Evolutionary conservation across 1,284 basidiomycete genomes (phyloP), one percentile per base, ranked within the genome.

Genomic region (Exobasidium cylindrosporum): DNA sequence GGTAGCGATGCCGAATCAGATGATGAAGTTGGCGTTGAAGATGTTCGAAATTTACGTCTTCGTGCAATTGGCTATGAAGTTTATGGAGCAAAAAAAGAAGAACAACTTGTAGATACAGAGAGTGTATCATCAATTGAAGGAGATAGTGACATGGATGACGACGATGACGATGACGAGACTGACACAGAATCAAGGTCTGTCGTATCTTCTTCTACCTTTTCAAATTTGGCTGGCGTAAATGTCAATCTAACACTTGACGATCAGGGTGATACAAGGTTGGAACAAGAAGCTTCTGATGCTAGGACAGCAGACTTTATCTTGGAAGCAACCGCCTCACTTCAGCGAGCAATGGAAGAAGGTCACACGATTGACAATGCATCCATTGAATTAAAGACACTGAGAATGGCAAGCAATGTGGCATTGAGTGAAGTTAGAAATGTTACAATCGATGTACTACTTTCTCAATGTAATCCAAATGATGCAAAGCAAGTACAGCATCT

Each of bases 361-460:
- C 92, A 95, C 82, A 89, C 89, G 3, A 86, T 93, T 57, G 92
- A 94, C 73, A 92, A 95, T 81, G 91, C 92, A 0, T 85, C 90
- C 0, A 91, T 95, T 70, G 92, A 95, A 78, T 85, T 95, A 69
- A 95, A 94, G 83, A 95, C 92, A 56, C 84, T 95, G 58, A 87
- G 92, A 52, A 95, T 95, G 92, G 91, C 92, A 46, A 89, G 87
- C 69, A 95, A 95, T 76, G 92, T 94, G 50, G 85, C 89, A 3
- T 84, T 92, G 28, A 83, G 84, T 21, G 84, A 86, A 64, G 91
- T 95, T 52, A 85, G 89, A 57, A 87, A 89, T 78, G 87, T 88
- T 14, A 90, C 92, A 29, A 84, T 94, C 32, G 84, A 84, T 23
- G 70, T 71, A 40, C 62, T 76, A 43, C 64, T 78, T 54, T 60